Evolutionary conservation across 1,284 basidiomycete species (phyloP).

Genomic region (Coriolopsis trogii): DNA sequence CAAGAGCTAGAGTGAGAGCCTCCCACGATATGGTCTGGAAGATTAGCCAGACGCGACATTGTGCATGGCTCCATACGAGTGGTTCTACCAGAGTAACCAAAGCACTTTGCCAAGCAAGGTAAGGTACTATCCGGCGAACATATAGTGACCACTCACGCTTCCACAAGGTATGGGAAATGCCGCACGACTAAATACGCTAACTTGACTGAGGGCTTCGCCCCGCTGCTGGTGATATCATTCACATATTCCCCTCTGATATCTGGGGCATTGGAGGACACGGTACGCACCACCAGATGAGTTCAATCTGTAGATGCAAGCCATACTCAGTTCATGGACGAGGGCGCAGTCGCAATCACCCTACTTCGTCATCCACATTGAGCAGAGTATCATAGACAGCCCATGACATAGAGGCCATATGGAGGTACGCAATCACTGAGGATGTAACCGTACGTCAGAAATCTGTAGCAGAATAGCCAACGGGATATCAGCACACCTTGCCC

Average conservation of each 20-base stretch:
- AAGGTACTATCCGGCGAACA: background rate
- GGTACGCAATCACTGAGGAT: constrained; percentile 13
- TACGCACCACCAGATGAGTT: background rate
- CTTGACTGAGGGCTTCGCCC: background rate
- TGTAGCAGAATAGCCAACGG: no score
- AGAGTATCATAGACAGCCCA: constrained; percentile 17
- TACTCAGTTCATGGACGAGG: background rate
- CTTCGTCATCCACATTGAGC: constrained; percentile 15
- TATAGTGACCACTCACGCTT: background rate
- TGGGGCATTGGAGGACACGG: background rate
- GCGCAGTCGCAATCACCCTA: background rate
- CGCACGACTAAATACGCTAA: background rate
- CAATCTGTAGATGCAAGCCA: background rate
- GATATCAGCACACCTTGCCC: no score
- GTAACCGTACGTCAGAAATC: no score
- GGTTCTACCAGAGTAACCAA: background rate
- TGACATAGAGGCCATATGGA: constrained; percentile 10
- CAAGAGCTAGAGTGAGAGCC: constrained; percentile 14
- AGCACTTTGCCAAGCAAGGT: background rate
- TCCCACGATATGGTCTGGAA: constrained; percentile 12
- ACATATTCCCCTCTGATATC: background rate
- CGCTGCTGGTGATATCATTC: background rate
- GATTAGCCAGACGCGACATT: constrained; percentile 15
- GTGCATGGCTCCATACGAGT: background rate
- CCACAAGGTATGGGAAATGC: background rate